Percentiles rank a stretch among this genome's conserved stretches.
phyloP scores from a whole-genome alignment of 1,284 basidiomycete species.

The Ceratobasidium sp. region DNA sequence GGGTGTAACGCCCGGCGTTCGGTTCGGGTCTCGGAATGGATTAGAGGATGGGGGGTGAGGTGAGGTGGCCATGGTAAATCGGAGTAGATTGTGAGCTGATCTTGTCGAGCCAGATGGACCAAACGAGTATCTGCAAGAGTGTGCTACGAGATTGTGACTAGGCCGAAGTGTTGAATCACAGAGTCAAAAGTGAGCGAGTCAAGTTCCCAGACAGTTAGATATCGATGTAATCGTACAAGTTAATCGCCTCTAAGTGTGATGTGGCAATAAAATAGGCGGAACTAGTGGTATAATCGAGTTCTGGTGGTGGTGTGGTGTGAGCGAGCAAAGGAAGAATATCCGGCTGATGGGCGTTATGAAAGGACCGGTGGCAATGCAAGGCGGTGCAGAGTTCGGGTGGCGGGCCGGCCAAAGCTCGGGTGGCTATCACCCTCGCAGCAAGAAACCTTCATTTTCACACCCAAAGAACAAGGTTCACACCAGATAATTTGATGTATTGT shows the following conservation, averaged over 20 bases:
- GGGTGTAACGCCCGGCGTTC: conserved; percentile 26
- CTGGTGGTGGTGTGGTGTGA: not conserved
- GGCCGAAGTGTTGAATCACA: not conserved
- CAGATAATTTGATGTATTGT: not conserved
- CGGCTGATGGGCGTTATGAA: not conserved
- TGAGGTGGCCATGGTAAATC: conserved; percentile 1
- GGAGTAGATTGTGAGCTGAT: not conserved
- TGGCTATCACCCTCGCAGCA: not conserved
- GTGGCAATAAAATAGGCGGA: not conserved
- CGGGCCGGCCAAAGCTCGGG: not conserved
- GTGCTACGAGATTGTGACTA: not conserved
- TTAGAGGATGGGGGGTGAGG: conserved; percentile 39
- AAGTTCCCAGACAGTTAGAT: not conserved
- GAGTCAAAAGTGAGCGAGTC: not conserved
- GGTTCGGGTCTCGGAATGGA: conserved; percentile 42
- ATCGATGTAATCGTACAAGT: not conserved
- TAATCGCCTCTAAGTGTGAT: not conserved
- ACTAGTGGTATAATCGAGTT: conserved; percentile 4
- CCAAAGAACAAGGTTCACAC: not conserved
- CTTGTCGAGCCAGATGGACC: not conserved
- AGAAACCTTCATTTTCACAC: not conserved
- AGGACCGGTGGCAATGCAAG: not conserved
- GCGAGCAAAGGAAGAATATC: not conserved
- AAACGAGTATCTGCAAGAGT: not conserved
- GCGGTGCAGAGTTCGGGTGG: not conserved